Base-by-base conservation (phyloP, 2,329 filamentous ascomycete species). In the Pyrenophora tritici-repentis region DNA sequence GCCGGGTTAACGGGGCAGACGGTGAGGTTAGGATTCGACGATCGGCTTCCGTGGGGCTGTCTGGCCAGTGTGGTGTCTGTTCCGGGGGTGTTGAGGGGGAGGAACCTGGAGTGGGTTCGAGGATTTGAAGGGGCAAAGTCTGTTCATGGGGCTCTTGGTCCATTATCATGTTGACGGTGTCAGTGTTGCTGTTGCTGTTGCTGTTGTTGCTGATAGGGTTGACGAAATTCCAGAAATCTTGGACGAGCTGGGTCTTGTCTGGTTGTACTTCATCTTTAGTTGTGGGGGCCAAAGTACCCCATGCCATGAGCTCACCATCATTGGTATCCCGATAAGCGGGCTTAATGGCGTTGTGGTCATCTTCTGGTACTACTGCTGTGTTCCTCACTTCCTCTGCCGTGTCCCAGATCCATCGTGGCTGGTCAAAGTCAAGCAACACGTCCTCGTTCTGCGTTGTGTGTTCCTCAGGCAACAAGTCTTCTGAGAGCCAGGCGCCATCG, bases 401-500 rank as follows among this genome's bases (percentile, higher is more conserved):
- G 2, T 46, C 39, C 61, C 62, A 63, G 2, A 24, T 36, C 47
- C 47, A 56, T 0, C 14, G 26, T 3, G 24, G 33, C 3, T 43
- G 36, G 5, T 38, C 41, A 2, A 49, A 35, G 14, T 59, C 51
- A 17, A 56, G 38, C 14, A 31, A 35, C 6, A 24, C 12, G 2
- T 24, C 44, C 4, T 22, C 14, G 3, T 24, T 34, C 10, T 26
- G 1, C 3, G 26, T 5, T 9, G 53, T 37, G 3, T 50, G 20
- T 3, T 56, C 56, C 14, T 57, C 59, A 1, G 20, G 18, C 0
- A 50, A 38, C 1, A 60, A 35, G n/a, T 52, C 26, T 0, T 59
- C n/a, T 2, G 49, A 10, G 4, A 55, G 34, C 58, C 62, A 62
- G 4, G 35, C 50, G 6, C 45, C 50, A 12, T 62, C 57, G 1